These are phyloP conservation scores for Desmodesmus armatus DNA, from an alignment of 139 green algal genomes.

Conservation along the genomic window DNA sequence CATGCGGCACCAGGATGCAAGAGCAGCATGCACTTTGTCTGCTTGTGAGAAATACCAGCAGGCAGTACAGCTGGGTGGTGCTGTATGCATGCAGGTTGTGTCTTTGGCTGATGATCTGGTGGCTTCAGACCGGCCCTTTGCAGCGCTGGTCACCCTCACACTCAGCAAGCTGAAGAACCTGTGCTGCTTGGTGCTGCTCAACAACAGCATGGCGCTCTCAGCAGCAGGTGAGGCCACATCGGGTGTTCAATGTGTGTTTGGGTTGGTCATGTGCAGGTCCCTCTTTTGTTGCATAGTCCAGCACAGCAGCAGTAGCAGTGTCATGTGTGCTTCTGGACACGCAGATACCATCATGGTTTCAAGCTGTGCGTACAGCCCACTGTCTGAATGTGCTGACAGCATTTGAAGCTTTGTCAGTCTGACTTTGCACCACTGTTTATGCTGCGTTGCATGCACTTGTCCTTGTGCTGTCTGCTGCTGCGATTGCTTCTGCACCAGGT, in stretches of 20 bases:
- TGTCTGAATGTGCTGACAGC: no score
- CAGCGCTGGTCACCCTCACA: conserved; percentile 22
- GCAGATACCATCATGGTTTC: no score
- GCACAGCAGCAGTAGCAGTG: no score
- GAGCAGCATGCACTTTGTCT: neutral
- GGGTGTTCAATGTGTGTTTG: no score
- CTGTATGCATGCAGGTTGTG: conserved; percentile 20
- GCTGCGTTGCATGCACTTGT: no score
- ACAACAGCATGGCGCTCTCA: conserved; percentile 42
- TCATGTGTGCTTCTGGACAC: no score
- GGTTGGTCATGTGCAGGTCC: no score
- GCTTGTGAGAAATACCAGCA: neutral
- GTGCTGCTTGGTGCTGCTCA: conserved; percentile 21
- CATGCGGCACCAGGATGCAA: neutral
- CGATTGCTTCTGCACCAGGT: conserved; percentile 38
- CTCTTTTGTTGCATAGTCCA: no score
- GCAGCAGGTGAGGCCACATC: conserved; percentile 28
- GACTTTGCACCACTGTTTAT: no score
- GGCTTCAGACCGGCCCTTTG: conserved; percentile 30
- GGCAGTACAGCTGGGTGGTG: neutral
- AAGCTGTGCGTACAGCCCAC: no score
- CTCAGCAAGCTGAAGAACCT: conserved; percentile 43
- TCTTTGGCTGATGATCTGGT: conserved; percentile 36
- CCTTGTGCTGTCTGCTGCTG: no score
- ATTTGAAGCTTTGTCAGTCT: no score